Conservation (phyloP, 2,329 filamentous ascomycete species). For the Diaporthe australafricana region DNA sequence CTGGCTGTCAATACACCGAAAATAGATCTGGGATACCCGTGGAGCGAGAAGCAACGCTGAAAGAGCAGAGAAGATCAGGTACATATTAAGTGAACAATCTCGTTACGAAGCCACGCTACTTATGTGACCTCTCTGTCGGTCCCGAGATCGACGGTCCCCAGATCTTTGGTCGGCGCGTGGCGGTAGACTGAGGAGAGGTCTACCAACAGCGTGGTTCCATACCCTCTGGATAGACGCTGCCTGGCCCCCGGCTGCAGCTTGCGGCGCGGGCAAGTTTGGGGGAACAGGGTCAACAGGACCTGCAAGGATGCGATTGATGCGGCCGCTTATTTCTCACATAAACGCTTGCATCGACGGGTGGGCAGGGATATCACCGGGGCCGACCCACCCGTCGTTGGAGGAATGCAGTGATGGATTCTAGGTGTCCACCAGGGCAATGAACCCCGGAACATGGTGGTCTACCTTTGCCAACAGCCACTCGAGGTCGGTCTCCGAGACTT, state of each 20-base stretch:
- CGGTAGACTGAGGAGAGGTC: conserved; percentile 1
- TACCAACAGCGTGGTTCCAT: neutral
- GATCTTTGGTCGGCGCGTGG: neutral
- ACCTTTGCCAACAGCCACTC: neutral
- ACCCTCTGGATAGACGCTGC: conserved; percentile 8
- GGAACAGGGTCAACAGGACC: conserved; percentile 2
- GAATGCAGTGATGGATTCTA: neutral
- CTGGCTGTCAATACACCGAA: neutral
- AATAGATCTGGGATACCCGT: neutral
- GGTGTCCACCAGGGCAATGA: neutral
- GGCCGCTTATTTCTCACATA: conserved; percentile 8
- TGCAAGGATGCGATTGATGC: neutral
- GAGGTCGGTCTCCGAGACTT: neutral
- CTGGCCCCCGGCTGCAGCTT: conserved; percentile 18
- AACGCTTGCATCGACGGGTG: neutral
- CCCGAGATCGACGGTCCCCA: conserved; percentile 1
- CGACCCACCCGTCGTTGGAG: conserved; percentile 5
- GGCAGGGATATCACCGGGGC: neutral
- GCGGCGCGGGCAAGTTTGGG: conserved; percentile 22
- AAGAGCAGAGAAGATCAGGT: neutral
- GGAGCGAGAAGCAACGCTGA: neutral
- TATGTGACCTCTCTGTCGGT: conserved; percentile 12
- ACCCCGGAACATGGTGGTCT: conserved; percentile 13
- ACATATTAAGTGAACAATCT: neutral
- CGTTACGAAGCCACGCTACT: neutral